phyloP scores from a whole-genome alignment of 129 eudicot species.

The Escallonia rubra region DNA sequence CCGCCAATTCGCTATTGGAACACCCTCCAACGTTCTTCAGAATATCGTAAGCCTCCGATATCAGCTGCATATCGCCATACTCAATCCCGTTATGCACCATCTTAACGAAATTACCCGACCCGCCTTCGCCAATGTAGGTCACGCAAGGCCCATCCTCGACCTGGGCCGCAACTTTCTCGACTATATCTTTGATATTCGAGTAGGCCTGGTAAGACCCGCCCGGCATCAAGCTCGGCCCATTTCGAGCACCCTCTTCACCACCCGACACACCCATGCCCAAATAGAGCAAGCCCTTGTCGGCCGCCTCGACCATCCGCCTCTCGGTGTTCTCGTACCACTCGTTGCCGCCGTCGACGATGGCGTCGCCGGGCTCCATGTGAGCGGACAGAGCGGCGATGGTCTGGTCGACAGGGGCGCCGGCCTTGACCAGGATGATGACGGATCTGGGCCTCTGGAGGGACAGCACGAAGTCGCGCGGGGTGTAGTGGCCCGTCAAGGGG shows the following conservation, averaged over 20 bases:
- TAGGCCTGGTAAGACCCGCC: constrained; percentile 83
- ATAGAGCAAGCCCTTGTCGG: constrained; percentile 45
- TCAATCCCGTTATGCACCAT: constrained; percentile 98
- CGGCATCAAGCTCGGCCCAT: constrained; percentile 86
- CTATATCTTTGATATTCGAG: constrained; percentile 43
- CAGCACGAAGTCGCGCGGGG: constrained; percentile 70
- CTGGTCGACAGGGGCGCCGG: constrained; percentile 91
- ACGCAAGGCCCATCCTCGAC: constrained; percentile 96
- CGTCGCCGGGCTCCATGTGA: constrained; percentile 88
- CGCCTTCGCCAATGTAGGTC: constrained; percentile 82
- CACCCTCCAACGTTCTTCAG: constrained; percentile 74
- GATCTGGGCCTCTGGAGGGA: constrained; percentile 78
- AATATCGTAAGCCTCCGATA: constrained; percentile 84
- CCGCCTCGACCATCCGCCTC: constrained; percentile 53
- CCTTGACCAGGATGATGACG: constrained; percentile 82
- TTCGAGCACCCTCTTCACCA: constrained; percentile 83
- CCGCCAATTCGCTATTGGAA: constrained; percentile 55
- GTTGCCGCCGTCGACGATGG: constrained; percentile 89
- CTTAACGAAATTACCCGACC: constrained; percentile 86
- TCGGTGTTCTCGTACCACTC: constrained; percentile 96
- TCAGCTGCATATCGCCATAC: constrained; percentile 95
- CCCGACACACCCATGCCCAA: constrained; percentile 97
- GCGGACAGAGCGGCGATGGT: constrained; percentile 68
- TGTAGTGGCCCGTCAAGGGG: constrained; percentile 69
- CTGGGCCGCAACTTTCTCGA: constrained; percentile 84